phyloP scores from a whole-genome alignment of 192 early-diverging fungal genomes.

The Gryganskiella cystojenkinii region DNA sequence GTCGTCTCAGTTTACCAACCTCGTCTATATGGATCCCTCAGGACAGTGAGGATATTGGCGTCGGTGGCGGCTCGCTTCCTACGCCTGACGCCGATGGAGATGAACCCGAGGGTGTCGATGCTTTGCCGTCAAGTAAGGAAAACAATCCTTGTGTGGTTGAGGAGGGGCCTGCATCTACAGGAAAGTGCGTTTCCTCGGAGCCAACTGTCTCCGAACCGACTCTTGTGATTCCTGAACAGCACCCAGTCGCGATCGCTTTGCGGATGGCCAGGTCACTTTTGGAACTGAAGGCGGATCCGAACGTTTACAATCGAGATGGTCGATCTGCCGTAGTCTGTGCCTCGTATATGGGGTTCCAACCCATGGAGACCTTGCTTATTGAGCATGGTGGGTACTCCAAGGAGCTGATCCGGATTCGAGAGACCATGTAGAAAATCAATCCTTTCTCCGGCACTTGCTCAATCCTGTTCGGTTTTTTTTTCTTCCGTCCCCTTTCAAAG shows the following conservation, averaged over 20 bases:
- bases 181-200: not conserved
- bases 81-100: constrained; percentile 15
- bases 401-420: constrained; percentile 41
- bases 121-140: no score
- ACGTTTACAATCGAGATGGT: constrained; percentile 46
- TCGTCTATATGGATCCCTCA: constrained; percentile 25
- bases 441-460: not conserved
- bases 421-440: constrained; percentile 23
- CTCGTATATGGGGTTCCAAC: constrained; percentile 39
- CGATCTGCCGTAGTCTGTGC: constrained; percentile 42
- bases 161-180: no score
- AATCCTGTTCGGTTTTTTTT: not conserved
- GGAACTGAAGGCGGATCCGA: constrained; percentile 25
- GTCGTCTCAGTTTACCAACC: constrained; percentile 30
- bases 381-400: constrained; percentile 36
- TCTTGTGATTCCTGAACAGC: constrained; percentile 27
- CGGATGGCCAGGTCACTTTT: constrained; percentile 34
- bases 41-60: constrained; percentile 33
- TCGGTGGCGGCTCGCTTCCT: constrained; percentile 26
- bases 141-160: no score
- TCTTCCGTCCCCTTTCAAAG: no score
- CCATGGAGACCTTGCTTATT: constrained; percentile 35
- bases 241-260: constrained; percentile 27
- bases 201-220: not conserved
- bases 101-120: not conserved